phyloP scores from a whole-genome alignment of 2,329 filamentous ascomycete species.

The Sporothrix schenckii region DNA sequence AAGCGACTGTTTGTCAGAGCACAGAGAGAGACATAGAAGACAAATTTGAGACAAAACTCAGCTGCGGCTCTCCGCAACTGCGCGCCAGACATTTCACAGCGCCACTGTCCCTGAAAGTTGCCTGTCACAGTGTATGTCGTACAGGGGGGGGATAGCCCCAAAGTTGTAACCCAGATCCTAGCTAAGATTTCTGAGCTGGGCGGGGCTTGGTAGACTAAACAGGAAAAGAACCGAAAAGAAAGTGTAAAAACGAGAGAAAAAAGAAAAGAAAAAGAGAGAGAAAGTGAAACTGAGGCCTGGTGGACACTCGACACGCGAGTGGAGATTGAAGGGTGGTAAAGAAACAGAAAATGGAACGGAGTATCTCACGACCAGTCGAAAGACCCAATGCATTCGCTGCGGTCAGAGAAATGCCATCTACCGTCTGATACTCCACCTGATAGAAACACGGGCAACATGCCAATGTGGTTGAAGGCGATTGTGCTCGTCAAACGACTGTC shows the following conservation, averaged over 20 bases:
- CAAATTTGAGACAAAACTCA: neutral
- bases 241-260: conserved; percentile 24
- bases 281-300: neutral
- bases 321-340: conserved; percentile 8
- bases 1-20: too few species aligned
- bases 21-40: neutral
- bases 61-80: neutral
- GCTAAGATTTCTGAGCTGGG: conserved; percentile 8
- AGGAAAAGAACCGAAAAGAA: conserved; percentile 16
- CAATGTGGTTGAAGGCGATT: neutral
- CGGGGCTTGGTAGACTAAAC: conserved; percentile 2
- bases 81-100: conserved; percentile 11
- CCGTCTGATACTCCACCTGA: neutral
- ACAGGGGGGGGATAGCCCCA: neutral
- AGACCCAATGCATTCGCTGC: neutral
- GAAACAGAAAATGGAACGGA: neutral
- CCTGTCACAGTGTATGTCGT: neutral
- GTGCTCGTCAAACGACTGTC: neutral
- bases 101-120: neutral
- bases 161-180: conserved; percentile 20
- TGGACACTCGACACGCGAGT: neutral
- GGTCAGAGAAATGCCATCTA: neutral
- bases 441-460: neutral
- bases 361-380: neutral
- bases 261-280: conserved; percentile 6